phyloP scores from a whole-genome alignment of 768 basidiomycete genomes.

The Lepiota brunneoincarnata region DNA sequence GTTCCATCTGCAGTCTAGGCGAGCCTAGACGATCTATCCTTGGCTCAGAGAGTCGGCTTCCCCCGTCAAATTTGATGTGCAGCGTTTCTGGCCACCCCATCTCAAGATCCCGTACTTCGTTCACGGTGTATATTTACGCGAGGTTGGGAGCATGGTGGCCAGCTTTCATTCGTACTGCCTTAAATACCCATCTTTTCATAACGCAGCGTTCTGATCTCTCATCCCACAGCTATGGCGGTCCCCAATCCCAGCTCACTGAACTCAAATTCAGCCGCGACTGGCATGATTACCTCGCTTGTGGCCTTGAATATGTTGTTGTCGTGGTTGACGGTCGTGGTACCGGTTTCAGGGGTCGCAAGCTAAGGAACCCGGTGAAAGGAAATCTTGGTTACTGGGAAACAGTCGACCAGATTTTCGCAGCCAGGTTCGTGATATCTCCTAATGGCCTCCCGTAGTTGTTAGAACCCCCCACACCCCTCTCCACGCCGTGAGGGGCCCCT shows the following conservation, averaged over 20 bases:
- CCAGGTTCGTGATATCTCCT: conserved; percentile 50
- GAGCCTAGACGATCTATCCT: background rate
- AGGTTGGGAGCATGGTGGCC: background rate
- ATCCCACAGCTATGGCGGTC: conserved; percentile 79
- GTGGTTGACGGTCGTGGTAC: conserved; percentile 93
- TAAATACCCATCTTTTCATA: background rate
- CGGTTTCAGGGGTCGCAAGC: conserved; percentile 79
- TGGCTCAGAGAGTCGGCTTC: background rate
- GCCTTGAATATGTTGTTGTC: conserved; percentile 82
- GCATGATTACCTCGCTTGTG: conserved; percentile 83
- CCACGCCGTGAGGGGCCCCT: too few relatives aligned
- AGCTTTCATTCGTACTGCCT: background rate
- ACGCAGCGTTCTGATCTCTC: background rate
- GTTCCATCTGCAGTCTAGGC: conserved; percentile 2
- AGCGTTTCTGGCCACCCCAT: background rate
- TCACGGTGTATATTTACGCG: background rate
- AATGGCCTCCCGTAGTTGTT: conserved; percentile 1
- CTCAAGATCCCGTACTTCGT: too few relatives aligned
- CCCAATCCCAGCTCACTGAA: conserved; percentile 77
- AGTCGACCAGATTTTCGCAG: conserved; percentile 85
- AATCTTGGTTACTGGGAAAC: conserved; percentile 91
- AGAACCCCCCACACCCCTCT: background rate
- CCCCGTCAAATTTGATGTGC: background rate
- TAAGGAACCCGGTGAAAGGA: conserved; percentile 86
- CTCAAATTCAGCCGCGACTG: conserved; percentile 70